Evolutionary conservation across 306 rosid genomes (phyloP), one percentile per base, ranked within the genome.

Genomic region (Lablab purpureus): DNA sequence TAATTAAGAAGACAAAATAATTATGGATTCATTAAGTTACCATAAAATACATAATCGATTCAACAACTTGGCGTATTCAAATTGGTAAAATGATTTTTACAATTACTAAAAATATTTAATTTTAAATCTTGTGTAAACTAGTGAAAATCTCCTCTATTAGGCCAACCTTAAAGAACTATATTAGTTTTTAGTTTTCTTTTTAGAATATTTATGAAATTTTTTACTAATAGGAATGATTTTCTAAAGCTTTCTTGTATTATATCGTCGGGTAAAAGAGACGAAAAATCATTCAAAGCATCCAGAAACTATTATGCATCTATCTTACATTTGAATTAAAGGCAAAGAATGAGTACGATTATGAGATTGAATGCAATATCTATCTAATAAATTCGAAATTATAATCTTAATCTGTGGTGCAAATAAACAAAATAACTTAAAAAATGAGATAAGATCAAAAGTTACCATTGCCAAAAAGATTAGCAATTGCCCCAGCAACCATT

Each of bases 401-500:
- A 56, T 22, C 63, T 28, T 22, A 17, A 32, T 59, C 25, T 50
- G 55, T 15, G 10, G 13, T 28, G 55, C 74, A 50, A 34, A 23
- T 28, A 41, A 40, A n/a, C 14, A 54, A 58, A 21, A 59, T 50
- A 83, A 34, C 12, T 21, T 67, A 10, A 40, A 13, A 49, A 59
- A 28, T 36, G 54, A 52, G 64, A 50, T 68, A 71, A 80, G 81
- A 49, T 73, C 63, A 74, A 50, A n/a, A 47, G 27, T 81, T 87
- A 93, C 97, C 94, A 54, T 93, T 93, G 77, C 98, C 97, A 28
- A 94, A 93, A 75, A 93, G 93, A 81, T 93, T 93, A 75, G 93
- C 98, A 12, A 93, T 83, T 54, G 98, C 98, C 51, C 98, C 97
- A 43, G 98, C 97, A 71, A 93, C 91, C 97, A 91, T 91, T 56